phyloP scores from a whole-genome alignment of 1,284 basidiomycete species.

The Sporisorium graminicola region DNA sequence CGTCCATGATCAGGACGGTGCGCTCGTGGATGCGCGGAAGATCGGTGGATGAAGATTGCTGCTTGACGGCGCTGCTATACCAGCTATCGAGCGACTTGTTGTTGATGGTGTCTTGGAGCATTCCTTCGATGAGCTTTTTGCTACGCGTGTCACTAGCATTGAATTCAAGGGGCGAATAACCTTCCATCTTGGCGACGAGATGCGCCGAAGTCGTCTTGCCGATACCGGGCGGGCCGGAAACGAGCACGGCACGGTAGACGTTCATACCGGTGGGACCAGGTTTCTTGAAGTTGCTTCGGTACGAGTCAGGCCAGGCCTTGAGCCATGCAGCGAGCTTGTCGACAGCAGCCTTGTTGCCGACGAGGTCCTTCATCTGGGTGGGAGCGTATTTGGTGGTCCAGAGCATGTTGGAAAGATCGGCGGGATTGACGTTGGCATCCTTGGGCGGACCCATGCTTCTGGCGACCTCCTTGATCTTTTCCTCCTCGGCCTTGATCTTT shows the following conservation, averaged over 20 bases:
- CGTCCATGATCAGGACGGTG: constrained; percentile 96
- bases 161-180: constrained; percentile 91
- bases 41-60: constrained; percentile 5
- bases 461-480: constrained; percentile 71
- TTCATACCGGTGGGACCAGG: constrained; percentile 92
- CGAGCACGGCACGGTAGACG: constrained; percentile 85
- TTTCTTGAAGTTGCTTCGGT: constrained; percentile 79
- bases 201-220: constrained; percentile 98
- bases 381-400: constrained; percentile 98
- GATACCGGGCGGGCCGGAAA: constrained; percentile 94
- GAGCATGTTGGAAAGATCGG: constrained; percentile 72
- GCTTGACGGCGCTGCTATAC: constrained; percentile 72
- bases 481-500: constrained; percentile 83
- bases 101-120: constrained; percentile 64
- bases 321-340: constrained; percentile 89
- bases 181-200: constrained; percentile 86
- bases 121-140: constrained; percentile 93
- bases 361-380: constrained; percentile 85
- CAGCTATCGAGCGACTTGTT: constrained; percentile 88
- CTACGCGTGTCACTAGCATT: constrained; percentile 96
- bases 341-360: constrained; percentile 91
- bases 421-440: constrained; percentile 59
- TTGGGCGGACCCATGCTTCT: constrained; percentile 52
- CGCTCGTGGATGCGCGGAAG: constrained; percentile 77
- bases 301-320: constrained; percentile 77